These are phyloP conservation scores for Amaranthus cruentus DNA, from an alignment of 148 eudicot species.

Conservation along the genomic window DNA sequence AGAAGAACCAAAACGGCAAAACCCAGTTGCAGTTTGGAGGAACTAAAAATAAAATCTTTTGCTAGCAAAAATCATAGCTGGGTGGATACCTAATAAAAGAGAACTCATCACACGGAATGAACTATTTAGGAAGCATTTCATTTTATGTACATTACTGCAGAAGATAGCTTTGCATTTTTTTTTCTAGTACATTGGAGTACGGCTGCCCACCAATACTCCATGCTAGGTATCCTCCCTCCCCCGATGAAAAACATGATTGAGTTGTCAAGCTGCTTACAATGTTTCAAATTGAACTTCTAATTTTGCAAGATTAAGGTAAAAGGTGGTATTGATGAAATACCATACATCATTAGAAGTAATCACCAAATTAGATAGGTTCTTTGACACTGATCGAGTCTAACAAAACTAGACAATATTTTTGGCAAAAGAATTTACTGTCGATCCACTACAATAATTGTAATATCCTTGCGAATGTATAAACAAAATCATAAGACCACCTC, in stretches of 20 bases:
- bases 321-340: neutral
- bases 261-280: neutral
- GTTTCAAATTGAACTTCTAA: neutral
- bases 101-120: too few relatives aligned
- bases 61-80: too few relatives aligned
- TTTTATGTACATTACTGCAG: too few relatives aligned
- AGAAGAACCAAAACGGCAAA: too few relatives aligned
- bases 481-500: neutral
- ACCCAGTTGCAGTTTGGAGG: too few relatives aligned
- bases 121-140: too few relatives aligned
- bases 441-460: neutral
- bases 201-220: too few relatives aligned
- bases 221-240: too few relatives aligned
- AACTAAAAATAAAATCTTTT: too few relatives aligned
- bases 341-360: neutral
- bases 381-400: neutral
- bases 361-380: neutral
- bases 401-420: neutral
- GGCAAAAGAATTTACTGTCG: neutral
- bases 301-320: neutral
- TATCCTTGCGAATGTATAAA: neutral
- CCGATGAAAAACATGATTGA: neutral
- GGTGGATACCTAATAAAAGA: too few relatives aligned
- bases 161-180: too few relatives aligned
- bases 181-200: too few relatives aligned